Evolutionary conservation across 2,329 filamentous ascomycete species (phyloP).

Genomic region (Aspergillus persii): DNA sequence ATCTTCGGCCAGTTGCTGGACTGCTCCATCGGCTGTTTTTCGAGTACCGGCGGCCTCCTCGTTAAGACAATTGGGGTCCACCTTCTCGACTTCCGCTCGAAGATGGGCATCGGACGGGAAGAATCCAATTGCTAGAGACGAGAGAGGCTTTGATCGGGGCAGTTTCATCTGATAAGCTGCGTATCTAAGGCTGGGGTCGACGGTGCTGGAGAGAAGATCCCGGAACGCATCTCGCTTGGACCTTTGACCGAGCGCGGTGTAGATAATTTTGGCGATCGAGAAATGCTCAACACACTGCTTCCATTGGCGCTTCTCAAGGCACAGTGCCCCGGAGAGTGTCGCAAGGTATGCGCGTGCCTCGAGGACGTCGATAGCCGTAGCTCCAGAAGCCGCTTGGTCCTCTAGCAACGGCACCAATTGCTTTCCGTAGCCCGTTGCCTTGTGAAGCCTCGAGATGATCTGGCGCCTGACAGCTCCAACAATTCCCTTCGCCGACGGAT

Average conservation of each 20-base stretch:
- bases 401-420: slow-evolving; percentile 66
- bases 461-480: slow-evolving; percentile 78
- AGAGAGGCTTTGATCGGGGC: slow-evolving; percentile 77
- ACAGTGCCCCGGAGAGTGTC: slow-evolving; percentile 70
- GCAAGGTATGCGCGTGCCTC: slow-evolving; percentile 83
- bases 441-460: slow-evolving; percentile 81
- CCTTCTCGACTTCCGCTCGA: slow-evolving; percentile 64
- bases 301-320: slow-evolving; percentile 89
- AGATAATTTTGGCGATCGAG: slow-evolving; percentile 75
- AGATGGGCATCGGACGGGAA: slow-evolving; percentile 67
- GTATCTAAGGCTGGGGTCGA: slow-evolving; percentile 91
- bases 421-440: slow-evolving; percentile 70
- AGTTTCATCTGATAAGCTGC: slow-evolving; percentile 90
- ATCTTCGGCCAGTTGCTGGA: slow-evolving; percentile 62
- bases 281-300: slow-evolving; percentile 72
- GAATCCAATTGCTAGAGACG: slow-evolving; percentile 72
- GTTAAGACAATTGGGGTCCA: slow-evolving; percentile 67
- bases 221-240: slow-evolving; percentile 76
- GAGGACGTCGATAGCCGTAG: slow-evolving; percentile 68
- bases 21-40: slow-evolving; percentile 42
- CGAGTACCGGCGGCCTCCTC: slow-evolving; percentile 55
- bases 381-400: slow-evolving; percentile 61
- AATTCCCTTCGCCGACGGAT: slow-evolving; percentile 69
- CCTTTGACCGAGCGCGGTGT: slow-evolving; percentile 66
- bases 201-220: slow-evolving; percentile 78